phyloP scores from a whole-genome alignment of 1,284 basidiomycete species.

The Heliocybe sulcata region DNA sequence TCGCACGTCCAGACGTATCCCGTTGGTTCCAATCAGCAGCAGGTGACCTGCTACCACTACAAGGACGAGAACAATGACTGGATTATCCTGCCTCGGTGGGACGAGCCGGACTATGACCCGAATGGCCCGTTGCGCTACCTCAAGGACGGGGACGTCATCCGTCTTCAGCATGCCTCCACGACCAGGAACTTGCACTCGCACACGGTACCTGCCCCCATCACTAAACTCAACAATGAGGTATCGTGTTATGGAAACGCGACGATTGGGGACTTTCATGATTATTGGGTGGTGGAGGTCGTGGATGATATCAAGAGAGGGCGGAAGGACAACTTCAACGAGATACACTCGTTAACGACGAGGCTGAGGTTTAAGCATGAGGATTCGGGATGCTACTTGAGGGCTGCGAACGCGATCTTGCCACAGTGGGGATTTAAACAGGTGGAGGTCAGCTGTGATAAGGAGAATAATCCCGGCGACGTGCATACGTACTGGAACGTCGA shows the following conservation, averaged over 20 bases:
- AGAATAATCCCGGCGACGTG: slow-evolving; percentile 75
- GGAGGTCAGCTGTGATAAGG: slow-evolving; percentile 91
- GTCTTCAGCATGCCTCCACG: slow-evolving; percentile 79
- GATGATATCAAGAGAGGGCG: slow-evolving; percentile 76
- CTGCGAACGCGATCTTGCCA: slow-evolving; percentile 85
- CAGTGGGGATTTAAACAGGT: slow-evolving; percentile 99
- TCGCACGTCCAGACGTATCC: slow-evolving; percentile 96
- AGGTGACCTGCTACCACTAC: slow-evolving; percentile 99
- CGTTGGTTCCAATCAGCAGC: slow-evolving; percentile 89
- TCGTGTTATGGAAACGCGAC: slow-evolving; percentile 89
- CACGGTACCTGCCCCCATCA: slow-evolving; percentile 78
- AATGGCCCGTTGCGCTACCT: slow-evolving; percentile 68
- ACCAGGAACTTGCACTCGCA: slow-evolving; percentile 94
- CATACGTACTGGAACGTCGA: slow-evolving; percentile 99
- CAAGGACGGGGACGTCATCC: slow-evolving; percentile 72
- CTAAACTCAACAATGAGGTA: slow-evolving; percentile 89
- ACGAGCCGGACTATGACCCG: slow-evolving; percentile 57
- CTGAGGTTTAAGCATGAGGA: slow-evolving; percentile 78
- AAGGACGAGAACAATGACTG: slow-evolving; percentile 98
- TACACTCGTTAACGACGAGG: slow-evolving; percentile 88
- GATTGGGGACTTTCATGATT: slow-evolving; percentile 83
- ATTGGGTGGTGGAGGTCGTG: slow-evolving; percentile 93
- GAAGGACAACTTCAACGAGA: slow-evolving; percentile 52
- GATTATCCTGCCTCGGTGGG: slow-evolving; percentile 78
- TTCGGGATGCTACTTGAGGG: slow-evolving; percentile 85